Evolutionary conservation across 2,329 filamentous ascomycete species (phyloP).

Genomic region (Clonostachys rosea): DNA sequence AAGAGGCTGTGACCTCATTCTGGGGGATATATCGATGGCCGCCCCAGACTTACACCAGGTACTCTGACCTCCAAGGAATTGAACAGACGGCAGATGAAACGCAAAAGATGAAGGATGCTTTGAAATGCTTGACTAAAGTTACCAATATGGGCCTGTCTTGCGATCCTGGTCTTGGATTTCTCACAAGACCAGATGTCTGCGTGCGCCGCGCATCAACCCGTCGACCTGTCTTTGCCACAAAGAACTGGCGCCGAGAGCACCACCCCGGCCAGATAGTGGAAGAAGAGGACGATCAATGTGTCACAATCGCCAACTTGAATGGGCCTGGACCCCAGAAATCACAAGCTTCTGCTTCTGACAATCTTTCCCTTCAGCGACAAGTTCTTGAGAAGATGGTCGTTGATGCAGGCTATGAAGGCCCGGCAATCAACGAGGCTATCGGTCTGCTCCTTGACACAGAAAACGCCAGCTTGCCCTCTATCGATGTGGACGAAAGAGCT

Average conservation of each 20-base stretch:
- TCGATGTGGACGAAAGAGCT: slow-evolving; percentile 22
- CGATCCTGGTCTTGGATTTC: slow-evolving; percentile 64
- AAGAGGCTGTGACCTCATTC: slow-evolving; percentile 49
- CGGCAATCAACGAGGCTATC: slow-evolving; percentile 23
- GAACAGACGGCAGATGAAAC: slow-evolving; percentile 62
- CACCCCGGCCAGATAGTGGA: slow-evolving; percentile 4
- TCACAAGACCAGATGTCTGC: slow-evolving; percentile 55
- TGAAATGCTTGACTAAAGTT: slow-evolving; percentile 49
- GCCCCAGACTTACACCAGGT: slow-evolving; percentile 52
- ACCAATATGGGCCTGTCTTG: slow-evolving; percentile 63
- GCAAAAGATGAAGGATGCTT: slow-evolving; percentile 53
- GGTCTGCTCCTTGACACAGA: slow-evolving; percentile 27
- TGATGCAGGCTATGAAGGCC: slow-evolving; percentile 24
- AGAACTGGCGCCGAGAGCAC: slow-evolving; percentile 13
- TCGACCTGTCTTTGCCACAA: slow-evolving; percentile 26
- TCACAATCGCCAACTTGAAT: slow-evolving; percentile 16
- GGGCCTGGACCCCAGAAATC: slow-evolving; percentile 10
- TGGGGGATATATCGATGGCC: slow-evolving; percentile 67
- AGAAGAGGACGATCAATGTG: slow-evolving; percentile 5
- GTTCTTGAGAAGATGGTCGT: slow-evolving; percentile 28
- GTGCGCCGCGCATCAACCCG: slow-evolving; percentile 32
- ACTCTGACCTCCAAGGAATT: slow-evolving; percentile 51
- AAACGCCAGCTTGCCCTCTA: slow-evolving; percentile 14
- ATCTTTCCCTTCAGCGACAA: slow-evolving; percentile 18
- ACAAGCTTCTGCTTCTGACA: slow-evolving; percentile 8